Conservation (phyloP, 345 rosid genomes). For the Sonneratia alba region DNA sequence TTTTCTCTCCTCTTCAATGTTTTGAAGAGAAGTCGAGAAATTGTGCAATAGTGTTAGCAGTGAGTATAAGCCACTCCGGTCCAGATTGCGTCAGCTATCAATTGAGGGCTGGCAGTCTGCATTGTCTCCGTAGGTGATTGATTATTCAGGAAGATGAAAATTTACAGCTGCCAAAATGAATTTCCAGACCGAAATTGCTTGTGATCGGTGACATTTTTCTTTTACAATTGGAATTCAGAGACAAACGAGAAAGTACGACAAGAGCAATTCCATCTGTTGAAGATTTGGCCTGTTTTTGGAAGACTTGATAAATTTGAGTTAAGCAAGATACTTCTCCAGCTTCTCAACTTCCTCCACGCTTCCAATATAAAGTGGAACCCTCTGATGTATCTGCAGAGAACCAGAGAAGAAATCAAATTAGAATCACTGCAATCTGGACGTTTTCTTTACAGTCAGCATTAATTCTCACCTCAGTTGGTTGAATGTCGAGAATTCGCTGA, state of each 20-base stretch:
- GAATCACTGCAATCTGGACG: background rate
- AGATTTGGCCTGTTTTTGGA: background rate
- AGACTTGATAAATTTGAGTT: background rate
- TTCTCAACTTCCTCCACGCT: slow-evolving; percentile 87
- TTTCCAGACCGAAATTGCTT: background rate
- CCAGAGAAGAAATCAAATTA: background rate
- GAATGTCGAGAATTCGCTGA: slow-evolving; percentile 66
- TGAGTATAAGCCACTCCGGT: too few species aligned
- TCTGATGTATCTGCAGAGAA: slow-evolving; percentile 64
- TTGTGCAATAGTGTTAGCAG: too few species aligned
- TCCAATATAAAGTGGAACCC: slow-evolving; percentile 85
- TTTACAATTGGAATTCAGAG: background rate
- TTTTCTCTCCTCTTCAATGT: too few species aligned
- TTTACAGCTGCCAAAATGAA: background rate
- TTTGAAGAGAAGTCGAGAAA: too few species aligned
- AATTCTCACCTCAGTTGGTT: slow-evolving; percentile 57
- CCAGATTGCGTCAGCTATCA: background rate
- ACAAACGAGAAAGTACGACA: background rate
- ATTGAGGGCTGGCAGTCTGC: background rate
- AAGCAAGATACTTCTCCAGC: slow-evolving; percentile 83
- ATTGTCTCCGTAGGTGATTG: background rate
- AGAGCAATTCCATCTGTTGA: background rate
- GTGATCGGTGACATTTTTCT: background rate
- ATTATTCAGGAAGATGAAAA: background rate
- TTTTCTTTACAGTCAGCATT: too few species aligned